Conservation (phyloP, 345 rosid species). For the Citrus mangshanensis region DNA sequence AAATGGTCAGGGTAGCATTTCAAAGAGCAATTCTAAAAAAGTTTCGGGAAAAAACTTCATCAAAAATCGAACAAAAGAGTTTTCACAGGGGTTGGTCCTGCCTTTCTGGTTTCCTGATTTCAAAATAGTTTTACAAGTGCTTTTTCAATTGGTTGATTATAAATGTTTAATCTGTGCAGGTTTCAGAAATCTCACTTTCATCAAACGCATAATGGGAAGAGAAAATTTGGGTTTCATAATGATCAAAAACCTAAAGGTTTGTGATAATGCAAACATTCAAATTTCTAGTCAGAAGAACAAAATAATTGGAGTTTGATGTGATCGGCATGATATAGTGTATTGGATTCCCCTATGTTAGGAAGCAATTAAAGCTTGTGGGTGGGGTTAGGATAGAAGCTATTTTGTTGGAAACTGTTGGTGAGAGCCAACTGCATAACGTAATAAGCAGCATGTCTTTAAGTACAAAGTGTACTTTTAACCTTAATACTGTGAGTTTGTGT, state of each 20-base stretch:
- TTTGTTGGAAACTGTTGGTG: background rate
- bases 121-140: background rate
- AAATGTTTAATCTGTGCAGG: constrained; percentile 34
- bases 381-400: background rate
- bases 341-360: background rate
- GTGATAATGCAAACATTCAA: background rate
- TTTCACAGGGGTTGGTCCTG: constrained; percentile 41
- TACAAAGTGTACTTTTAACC: background rate
- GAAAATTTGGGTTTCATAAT: constrained; percentile 41
- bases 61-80: constrained; percentile 30
- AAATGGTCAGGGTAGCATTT: constrained; percentile 21
- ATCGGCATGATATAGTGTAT: background rate
- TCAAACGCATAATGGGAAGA: constrained; percentile 41
- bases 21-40: constrained; percentile 31
- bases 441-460: background rate
- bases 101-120: constrained; percentile 1
- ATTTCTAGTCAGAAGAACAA: background rate
- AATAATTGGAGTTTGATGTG: background rate
- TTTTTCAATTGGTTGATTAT: constrained; percentile 15
- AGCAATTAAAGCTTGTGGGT: background rate
- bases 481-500: background rate
- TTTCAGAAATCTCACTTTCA: constrained; percentile 48
- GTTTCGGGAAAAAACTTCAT: constrained; percentile 34
- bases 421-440: background rate
- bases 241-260: constrained; percentile 49